Percentiles rank a stretch among this genome's conserved stretches.
Conservation (phyloP, 106 monocot species). For the Hemerocallis citrina region DNA sequence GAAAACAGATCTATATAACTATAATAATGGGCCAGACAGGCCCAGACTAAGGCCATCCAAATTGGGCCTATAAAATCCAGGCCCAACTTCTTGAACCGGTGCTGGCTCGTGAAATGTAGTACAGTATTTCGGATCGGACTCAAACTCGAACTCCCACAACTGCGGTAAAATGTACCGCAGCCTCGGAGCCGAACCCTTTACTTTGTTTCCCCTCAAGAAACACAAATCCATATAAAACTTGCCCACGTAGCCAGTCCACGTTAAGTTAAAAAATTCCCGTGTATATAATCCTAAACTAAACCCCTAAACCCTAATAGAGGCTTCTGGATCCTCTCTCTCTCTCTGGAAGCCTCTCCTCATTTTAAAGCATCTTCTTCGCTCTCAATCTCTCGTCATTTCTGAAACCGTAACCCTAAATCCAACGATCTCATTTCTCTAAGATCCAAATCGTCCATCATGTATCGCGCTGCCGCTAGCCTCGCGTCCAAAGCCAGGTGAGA, state of each 20-base stretch:
- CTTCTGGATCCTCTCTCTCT: slow-evolving; percentile 1
- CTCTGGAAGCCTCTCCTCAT: neutral
- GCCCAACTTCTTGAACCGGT: neutral
- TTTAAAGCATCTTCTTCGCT: neutral
- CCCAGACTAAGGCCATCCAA: no score
- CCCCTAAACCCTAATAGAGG: slow-evolving; percentile 15
- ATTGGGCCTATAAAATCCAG: neutral
- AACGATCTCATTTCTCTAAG: neutral
- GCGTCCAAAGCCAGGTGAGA: slow-evolving; percentile 30
- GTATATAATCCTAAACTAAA: neutral
- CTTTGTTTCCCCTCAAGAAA: neutral
- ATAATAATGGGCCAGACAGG: no score
- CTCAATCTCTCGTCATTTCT: neutral
- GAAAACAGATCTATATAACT: no score
- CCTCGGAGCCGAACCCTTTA: neutral
- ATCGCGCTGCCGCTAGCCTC: slow-evolving; percentile 19
- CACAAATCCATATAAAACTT: no score
- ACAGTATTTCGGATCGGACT: neutral
- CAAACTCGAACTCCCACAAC: neutral
- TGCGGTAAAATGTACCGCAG: neutral
- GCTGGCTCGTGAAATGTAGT: no score
- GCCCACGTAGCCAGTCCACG: neutral
- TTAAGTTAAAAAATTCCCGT: neutral
- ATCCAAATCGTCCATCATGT: slow-evolving; percentile 6
- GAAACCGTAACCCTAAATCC: neutral